These are phyloP conservation scores for Cicer cuneatum DNA, from an alignment of 306 rosid species.

Conservation along the genomic window DNA sequence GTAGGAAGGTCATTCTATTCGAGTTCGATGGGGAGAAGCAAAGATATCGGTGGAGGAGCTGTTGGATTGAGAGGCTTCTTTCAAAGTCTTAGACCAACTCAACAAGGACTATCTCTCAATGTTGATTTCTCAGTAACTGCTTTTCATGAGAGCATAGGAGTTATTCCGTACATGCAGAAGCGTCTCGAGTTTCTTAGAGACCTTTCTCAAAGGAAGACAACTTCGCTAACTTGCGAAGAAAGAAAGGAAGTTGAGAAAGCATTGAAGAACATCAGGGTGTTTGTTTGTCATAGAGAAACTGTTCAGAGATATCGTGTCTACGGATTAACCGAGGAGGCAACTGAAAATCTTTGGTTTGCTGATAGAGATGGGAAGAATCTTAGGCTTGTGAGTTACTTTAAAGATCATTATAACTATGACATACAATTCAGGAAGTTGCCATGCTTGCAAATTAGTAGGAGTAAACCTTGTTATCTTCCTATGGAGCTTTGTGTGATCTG, in stretches of 20 bases:
- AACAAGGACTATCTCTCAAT: constrained; percentile 94
- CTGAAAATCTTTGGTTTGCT: constrained; percentile 90
- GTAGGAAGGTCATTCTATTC: constrained; percentile 90
- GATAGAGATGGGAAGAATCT: constrained; percentile 87
- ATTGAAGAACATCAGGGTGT: constrained; percentile 84
- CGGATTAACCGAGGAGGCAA: constrained; percentile 88
- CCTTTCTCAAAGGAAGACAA: constrained; percentile 74
- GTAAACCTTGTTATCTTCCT: constrained; percentile 97
- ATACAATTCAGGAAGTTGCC: constrained; percentile 85
- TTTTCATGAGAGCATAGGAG: constrained; percentile 95
- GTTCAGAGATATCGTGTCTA: constrained; percentile 89
- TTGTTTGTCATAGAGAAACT: constrained; percentile 97
- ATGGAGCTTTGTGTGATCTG: constrained; percentile 98
- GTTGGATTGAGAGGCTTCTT: constrained; percentile 96
- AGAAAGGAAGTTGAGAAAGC: constrained; percentile 89
- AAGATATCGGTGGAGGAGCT: constrained; percentile 95
- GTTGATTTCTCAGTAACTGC: constrained; percentile 95
- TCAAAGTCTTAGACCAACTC: constrained; percentile 97
- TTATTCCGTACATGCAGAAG: constrained; percentile 87
- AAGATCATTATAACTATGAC: constrained; percentile 92
- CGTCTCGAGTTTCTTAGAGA: constrained; percentile 82
- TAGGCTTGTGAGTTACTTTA: constrained; percentile 80
- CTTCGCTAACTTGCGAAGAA: constrained; percentile 64
- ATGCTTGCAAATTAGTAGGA: constrained; percentile 91
- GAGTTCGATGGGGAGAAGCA: constrained; percentile 78